phyloP scores from a whole-genome alignment of 768 basidiomycete species.

The Porphyrellus cyaneotinctus region DNA sequence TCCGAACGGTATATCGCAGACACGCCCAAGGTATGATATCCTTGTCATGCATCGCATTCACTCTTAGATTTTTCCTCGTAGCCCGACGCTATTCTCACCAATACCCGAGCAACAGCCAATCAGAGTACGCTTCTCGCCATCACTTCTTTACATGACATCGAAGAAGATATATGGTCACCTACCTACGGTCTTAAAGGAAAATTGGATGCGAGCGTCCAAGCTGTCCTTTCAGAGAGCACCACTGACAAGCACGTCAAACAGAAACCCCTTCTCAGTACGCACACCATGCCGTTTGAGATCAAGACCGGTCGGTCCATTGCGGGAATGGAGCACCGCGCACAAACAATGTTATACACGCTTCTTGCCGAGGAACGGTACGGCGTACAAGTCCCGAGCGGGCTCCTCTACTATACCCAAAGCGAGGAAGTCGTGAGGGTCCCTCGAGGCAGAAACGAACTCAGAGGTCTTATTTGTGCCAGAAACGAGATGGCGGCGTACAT shows the following conservation, averaged over 20 bases:
- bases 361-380: constrained; percentile 90
- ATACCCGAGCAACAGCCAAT: constrained; percentile 53
- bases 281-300: constrained; percentile 81
- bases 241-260: constrained; percentile 15
- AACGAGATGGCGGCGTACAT: constrained; percentile 84
- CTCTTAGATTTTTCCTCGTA: constrained; percentile 25
- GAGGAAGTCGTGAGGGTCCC: constrained; percentile 85
- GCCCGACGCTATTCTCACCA: constrained; percentile 61
- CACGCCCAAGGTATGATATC: constrained; percentile 53
- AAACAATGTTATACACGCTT: constrained; percentile 95
- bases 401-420: constrained; percentile 92
- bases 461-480: constrained; percentile 73
- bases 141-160: constrained; percentile 73
- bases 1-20: constrained; percentile 61
- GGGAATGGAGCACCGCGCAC: constrained; percentile 91
- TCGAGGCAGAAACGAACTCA: constrained; percentile 73
- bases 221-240: constrained; percentile 50
- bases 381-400: constrained; percentile 70
- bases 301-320: constrained; percentile 84
- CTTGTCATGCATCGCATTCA: background rate
- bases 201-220: constrained; percentile 84
- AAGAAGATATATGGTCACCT: constrained; percentile 98
- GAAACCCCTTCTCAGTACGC: constrained; percentile 19
- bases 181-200: constrained; percentile 95
- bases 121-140: constrained; percentile 65